These are phyloP conservation scores for Trichoderma sp. DNA, from an alignment of 2,329 filamentous ascomycete species.

Conservation along the genomic window DNA sequence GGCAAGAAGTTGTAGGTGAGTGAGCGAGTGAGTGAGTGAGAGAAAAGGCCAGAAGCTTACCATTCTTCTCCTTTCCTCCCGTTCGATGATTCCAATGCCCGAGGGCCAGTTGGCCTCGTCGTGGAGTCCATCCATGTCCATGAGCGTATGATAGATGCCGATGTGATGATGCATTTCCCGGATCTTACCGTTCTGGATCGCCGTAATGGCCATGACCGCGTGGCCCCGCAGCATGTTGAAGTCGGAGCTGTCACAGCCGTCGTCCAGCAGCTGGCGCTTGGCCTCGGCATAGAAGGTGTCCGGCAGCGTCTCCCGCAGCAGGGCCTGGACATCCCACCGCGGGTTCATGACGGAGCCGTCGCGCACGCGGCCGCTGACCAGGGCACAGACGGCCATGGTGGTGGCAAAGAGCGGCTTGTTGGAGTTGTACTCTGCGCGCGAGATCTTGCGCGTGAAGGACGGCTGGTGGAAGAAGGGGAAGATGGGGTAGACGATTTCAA, in stretches of 20 bases:
- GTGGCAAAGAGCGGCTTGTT: conserved; percentile 49
- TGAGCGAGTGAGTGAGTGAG: neutral
- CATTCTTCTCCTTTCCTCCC: conserved; percentile 49
- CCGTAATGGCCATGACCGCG: conserved; percentile 51
- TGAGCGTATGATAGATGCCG: conserved; percentile 52
- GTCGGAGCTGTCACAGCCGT: conserved; percentile 6
- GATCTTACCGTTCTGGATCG: conserved; percentile 54
- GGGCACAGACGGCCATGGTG: conserved; percentile 54
- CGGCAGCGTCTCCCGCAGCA: conserved; percentile 23
- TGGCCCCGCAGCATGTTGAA: conserved; percentile 31
- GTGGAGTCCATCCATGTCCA: conserved; percentile 52
- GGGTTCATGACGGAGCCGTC: conserved; percentile 50
- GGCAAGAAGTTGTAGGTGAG: no score
- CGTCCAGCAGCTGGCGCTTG: conserved; percentile 25
- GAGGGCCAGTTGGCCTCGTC: conserved; percentile 56
- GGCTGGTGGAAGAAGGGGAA: conserved; percentile 54
- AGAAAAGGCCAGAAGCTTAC: conserved; percentile 33
- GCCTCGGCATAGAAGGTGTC: conserved; percentile 31
- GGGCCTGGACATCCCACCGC: conserved; percentile 42
- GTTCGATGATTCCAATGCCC: conserved; percentile 46
- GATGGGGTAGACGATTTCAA: conserved; percentile 56
- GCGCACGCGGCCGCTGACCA: conserved; percentile 50
- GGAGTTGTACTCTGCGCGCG: conserved; percentile 45
- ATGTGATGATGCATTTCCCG: conserved; percentile 53
- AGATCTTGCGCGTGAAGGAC: conserved; percentile 45